phyloP scores from a whole-genome alignment of 1,284 basidiomycete genomes.

The Tilletia caries region DNA sequence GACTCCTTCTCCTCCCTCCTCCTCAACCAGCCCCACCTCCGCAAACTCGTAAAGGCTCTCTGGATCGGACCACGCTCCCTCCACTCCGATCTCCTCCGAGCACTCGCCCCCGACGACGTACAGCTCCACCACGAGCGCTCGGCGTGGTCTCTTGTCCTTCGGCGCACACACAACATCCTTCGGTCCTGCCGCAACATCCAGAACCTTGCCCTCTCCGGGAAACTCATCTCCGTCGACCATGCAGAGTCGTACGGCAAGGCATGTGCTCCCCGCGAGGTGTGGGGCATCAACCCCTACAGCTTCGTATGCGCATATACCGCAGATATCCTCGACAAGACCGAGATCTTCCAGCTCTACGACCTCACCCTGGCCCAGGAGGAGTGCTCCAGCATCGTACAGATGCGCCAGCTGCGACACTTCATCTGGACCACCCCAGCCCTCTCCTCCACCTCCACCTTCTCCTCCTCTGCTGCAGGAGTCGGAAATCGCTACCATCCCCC shows the following conservation, averaged over 20 bases:
- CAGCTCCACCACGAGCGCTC: background rate
- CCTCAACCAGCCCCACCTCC: conserved; percentile 24
- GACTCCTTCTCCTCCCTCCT: conserved; percentile 31
- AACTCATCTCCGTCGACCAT: conserved; percentile 35
- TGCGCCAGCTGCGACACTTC: conserved; percentile 40
- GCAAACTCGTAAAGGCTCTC: conserved; percentile 33
- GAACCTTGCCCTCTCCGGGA: conserved; percentile 45
- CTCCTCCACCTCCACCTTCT: conserved; percentile 2
- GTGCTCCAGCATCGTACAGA: conserved; percentile 39
- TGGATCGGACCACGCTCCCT: conserved; percentile 44
- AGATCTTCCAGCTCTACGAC: conserved; percentile 39
- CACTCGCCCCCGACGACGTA: conserved; percentile 36
- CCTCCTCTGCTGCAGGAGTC: background rate
- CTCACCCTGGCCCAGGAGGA: conserved; percentile 46
- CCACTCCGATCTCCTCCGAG: conserved; percentile 40
- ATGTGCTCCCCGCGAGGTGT: conserved; percentile 43
- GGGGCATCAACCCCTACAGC: conserved; percentile 48
- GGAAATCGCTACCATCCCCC: background rate
- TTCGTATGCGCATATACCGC: conserved; percentile 47
- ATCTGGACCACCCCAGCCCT: conserved; percentile 32
- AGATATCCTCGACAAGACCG: conserved; percentile 44
- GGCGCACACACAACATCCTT: conserved; percentile 25
- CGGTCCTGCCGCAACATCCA: conserved; percentile 41
- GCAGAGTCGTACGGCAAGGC: conserved; percentile 46
- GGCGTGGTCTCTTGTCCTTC: background rate